phyloP scores from a whole-genome alignment of 2,329 filamentous ascomycete species.

The Sporothrix globosa region DNA sequence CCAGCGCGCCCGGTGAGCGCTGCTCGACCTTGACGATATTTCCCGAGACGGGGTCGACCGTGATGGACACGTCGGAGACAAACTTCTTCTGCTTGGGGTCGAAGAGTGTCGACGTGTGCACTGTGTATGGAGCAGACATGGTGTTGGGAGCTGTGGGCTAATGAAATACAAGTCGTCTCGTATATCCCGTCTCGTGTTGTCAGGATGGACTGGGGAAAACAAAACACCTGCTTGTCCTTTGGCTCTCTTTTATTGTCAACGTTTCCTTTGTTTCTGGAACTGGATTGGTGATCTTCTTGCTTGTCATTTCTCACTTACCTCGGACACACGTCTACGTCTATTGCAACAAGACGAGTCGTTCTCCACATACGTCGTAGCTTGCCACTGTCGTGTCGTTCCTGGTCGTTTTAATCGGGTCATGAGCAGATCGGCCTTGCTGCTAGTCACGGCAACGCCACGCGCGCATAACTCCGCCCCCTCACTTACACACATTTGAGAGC shows the following conservation, averaged over 20 bases:
- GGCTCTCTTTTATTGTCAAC: not conserved
- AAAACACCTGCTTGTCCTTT: not conserved
- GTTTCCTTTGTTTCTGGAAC: not conserved
- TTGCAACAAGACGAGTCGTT: not conserved
- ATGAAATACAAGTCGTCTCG: not conserved
- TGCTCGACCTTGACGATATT: conserved; percentile 44
- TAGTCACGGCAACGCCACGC: not conserved
- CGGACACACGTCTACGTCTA: not conserved
- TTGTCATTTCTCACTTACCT: not conserved
- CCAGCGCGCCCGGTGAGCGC: not conserved
- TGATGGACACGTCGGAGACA: conserved; percentile 48
- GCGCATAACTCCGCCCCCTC: not conserved
- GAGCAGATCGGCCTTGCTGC: not conserved
- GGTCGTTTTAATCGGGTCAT: not conserved
- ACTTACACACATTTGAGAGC: not conserved
- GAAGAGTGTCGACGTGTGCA: conserved; percentile 55
- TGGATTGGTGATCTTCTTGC: not conserved
- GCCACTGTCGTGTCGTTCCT: not conserved
- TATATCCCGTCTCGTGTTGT: not conserved
- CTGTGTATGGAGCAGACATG: conserved; percentile 35
- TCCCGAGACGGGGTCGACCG: conserved; percentile 47
- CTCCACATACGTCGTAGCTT: not conserved
- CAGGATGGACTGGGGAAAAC: not conserved
- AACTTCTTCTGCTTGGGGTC: conserved; percentile 51
- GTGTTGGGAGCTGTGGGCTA: not conserved